These are phyloP conservation scores for Alternaria solani DNA, from an alignment of 2,329 filamentous ascomycete genomes.

Conservation along the genomic window DNA sequence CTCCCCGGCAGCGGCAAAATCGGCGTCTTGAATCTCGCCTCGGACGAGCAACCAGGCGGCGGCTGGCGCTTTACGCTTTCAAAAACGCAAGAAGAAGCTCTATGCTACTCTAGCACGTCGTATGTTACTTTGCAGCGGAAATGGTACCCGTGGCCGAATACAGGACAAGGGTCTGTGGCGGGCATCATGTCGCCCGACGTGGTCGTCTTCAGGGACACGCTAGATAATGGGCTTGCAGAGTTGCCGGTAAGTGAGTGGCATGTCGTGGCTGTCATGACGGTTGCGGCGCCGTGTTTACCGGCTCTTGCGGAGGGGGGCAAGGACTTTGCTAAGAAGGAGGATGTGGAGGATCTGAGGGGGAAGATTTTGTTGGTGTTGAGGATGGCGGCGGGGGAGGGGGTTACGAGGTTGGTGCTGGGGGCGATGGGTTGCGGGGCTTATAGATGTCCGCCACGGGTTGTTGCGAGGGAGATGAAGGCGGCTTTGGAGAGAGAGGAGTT, in stretches of 20 bases:
- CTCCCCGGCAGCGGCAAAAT: slow-evolving; percentile 17
- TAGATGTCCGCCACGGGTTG: slow-evolving; percentile 25
- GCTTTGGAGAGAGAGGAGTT: slow-evolving; percentile 27
- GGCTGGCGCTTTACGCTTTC: slow-evolving; percentile 35
- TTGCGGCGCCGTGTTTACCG: slow-evolving; percentile 28
- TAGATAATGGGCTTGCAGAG: slow-evolving; percentile 25
- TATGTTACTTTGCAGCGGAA: slow-evolving; percentile 27
- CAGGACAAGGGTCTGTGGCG: slow-evolving; percentile 24
- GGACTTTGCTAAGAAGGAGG: slow-evolving; percentile 16
- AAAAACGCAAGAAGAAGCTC: slow-evolving; percentile 32
- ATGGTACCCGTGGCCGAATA: slow-evolving; percentile 39
- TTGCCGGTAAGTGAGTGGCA: slow-evolving; percentile 17
- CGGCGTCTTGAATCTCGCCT: slow-evolving; percentile 33
- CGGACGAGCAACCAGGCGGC: slow-evolving; percentile 28
- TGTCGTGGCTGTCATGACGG: slow-evolving; percentile 29
- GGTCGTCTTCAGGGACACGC: slow-evolving; percentile 32
- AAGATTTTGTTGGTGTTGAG: slow-evolving; percentile 31
- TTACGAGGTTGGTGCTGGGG: slow-evolving; percentile 31
- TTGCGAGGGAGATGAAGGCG: slow-evolving; percentile 29
- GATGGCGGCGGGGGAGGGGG: slow-evolving; percentile 23
- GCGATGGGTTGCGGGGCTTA: slow-evolving; percentile 38
- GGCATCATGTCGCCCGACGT: slow-evolving; percentile 31
- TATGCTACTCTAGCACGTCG: slow-evolving; percentile 35
- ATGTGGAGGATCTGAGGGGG: slow-evolving; percentile 23
- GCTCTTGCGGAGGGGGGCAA: slow-evolving; percentile 11